phyloP scores from a whole-genome alignment of 2,329 filamentous ascomycete genomes.

The Annulohypoxylon truncatum region DNA sequence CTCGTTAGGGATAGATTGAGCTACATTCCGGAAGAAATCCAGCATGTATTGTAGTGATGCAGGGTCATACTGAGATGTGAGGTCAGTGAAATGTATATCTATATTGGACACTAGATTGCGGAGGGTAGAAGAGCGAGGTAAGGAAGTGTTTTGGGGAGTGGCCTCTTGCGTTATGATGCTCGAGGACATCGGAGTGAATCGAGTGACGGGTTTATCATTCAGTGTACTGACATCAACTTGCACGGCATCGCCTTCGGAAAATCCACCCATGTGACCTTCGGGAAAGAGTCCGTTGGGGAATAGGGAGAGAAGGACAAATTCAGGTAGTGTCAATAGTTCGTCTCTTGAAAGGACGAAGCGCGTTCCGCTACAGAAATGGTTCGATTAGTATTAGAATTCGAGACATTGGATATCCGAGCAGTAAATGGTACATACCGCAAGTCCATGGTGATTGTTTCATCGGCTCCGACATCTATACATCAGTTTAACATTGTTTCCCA shows the following conservation, averaged over 20 bases:
- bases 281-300: slow-evolving; percentile 99
- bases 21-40: slow-evolving; percentile 96
- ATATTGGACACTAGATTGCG: slow-evolving; percentile 54
- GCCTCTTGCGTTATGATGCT: slow-evolving; percentile 40
- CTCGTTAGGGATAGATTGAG: slow-evolving; percentile 90
- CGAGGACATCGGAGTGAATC: slow-evolving; percentile 44
- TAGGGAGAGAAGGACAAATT: slow-evolving; percentile 96
- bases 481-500: slow-evolving; percentile 14
- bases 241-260: slow-evolving; percentile 92
- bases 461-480: slow-evolving; percentile 77
- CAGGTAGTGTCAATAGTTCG: slow-evolving; percentile 92
- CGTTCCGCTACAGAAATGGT: slow-evolving; percentile 73
- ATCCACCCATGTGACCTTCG: slow-evolving; percentile 94
- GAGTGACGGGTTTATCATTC: slow-evolving; percentile 41
- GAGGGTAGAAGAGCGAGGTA: slow-evolving; percentile 45
- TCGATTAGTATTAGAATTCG: slow-evolving; percentile 33
- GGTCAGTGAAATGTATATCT: slow-evolving; percentile 58
- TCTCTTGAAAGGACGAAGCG: slow-evolving; percentile 95
- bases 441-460: slow-evolving; percentile 96
- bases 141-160: slow-evolving; percentile 25
- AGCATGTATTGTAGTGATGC: slow-evolving; percentile 98
- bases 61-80: slow-evolving; percentile 83
- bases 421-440: slow-evolving; percentile 74
- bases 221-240: slow-evolving; percentile 88
- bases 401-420: not conserved